Conservation (phyloP, 1,284 basidiomycete genomes). For the Boletus semigastroideus region DNA sequence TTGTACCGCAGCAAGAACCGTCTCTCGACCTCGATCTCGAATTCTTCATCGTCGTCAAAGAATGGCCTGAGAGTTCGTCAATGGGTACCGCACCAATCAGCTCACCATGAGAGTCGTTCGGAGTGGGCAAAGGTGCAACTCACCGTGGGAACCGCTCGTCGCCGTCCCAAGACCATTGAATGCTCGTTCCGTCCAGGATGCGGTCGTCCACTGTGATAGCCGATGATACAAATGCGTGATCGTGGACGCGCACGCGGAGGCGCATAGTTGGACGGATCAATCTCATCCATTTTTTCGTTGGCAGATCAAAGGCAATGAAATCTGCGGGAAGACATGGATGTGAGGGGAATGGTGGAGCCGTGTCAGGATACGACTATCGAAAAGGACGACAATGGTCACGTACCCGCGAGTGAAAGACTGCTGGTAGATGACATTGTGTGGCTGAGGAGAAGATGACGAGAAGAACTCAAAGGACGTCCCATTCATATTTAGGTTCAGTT, state of each 20-base stretch:
- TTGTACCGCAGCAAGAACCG: neutral
- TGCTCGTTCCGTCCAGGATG: neutral
- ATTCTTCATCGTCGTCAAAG: conserved; percentile 11
- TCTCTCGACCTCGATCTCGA: neutral
- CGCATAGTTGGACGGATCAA: conserved; percentile 23
- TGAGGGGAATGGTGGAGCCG: neutral
- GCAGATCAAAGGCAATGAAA: conserved; percentile 25
- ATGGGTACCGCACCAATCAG: neutral
- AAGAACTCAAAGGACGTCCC: neutral
- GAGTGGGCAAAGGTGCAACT: neutral
- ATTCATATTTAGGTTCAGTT: neutral
- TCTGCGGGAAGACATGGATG: conserved; percentile 4
- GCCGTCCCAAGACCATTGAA: conserved; percentile 19
- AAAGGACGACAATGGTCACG: neutral
- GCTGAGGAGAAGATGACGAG: neutral
- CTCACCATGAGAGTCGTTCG: no score
- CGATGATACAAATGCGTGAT: conserved; percentile 18
- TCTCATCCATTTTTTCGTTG: conserved; percentile 23
- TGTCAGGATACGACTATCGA: neutral
- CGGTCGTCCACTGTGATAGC: conserved; percentile 4
- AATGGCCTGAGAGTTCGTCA: conserved; percentile 6
- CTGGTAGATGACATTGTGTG: conserved; percentile 6
- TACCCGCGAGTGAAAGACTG: conserved; percentile 4
- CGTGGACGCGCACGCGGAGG: conserved; percentile 16
- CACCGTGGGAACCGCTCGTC: conserved; percentile 14